Conservation (phyloP, 495 filamentous ascomycete species). For the Xylaria scruposa region DNA sequence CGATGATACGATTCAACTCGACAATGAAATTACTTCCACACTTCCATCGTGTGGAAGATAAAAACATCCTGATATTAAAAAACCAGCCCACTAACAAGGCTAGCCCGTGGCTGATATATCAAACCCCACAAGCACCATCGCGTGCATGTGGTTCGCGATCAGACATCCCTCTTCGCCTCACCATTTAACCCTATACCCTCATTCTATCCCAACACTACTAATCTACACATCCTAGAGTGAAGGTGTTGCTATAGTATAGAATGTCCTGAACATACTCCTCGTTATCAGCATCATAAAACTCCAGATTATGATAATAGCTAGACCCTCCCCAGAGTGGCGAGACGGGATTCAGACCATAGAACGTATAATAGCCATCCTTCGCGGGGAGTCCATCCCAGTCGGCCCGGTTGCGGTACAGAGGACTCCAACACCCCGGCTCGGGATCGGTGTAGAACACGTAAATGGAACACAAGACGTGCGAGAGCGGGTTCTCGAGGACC, state of each 20-base stretch:
- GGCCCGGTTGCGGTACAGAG: neutral
- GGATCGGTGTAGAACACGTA: neutral
- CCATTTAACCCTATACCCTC: neutral
- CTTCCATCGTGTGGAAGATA: neutral
- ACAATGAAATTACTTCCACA: neutral
- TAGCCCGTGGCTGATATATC: neutral
- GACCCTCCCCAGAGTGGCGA: neutral
- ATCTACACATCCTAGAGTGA: neutral
- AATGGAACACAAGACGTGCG: neutral
- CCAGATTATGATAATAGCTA: neutral
- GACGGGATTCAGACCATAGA: neutral
- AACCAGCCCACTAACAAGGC: neutral
- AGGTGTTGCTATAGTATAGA: neutral
- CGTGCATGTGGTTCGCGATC: neutral
- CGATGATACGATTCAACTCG: neutral
- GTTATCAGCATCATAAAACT: neutral
- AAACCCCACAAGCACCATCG: neutral
- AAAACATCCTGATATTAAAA: neutral
- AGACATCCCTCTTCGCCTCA: neutral
- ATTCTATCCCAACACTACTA: neutral
- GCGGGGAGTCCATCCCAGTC: conserved; percentile 7
- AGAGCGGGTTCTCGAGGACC: neutral
- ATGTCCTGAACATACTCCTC: neutral
- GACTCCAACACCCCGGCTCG: neutral
- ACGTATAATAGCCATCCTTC: conserved; percentile 3